Percentiles rank a stretch among this genome's conserved stretches.
Conservation (phyloP, 352 stramenopile species). For the Peronosclerospora sorghi region DNA sequence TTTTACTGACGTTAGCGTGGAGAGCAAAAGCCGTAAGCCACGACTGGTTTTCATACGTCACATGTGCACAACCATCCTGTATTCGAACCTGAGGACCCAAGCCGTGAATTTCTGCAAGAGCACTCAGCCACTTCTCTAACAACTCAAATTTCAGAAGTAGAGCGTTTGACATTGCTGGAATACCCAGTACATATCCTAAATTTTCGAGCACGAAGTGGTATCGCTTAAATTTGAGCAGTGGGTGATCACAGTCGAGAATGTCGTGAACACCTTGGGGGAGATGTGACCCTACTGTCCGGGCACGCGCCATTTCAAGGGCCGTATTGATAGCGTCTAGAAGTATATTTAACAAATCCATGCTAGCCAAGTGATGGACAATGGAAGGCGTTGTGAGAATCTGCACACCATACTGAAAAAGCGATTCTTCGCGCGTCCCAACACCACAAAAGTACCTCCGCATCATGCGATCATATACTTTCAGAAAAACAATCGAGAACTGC, state of each 20-base stretch:
- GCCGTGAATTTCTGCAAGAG: slow-evolving; percentile 64
- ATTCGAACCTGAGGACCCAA: slow-evolving; percentile 69
- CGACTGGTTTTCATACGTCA: slow-evolving; percentile 91
- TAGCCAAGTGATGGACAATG: slow-evolving; percentile 59
- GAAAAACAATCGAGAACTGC: slow-evolving; percentile 84
- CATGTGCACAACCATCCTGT: slow-evolving; percentile 73
- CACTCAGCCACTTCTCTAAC: slow-evolving; percentile 61
- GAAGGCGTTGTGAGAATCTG: slow-evolving; percentile 91
- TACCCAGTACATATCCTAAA: slow-evolving; percentile 93
- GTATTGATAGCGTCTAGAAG: slow-evolving; percentile 69
- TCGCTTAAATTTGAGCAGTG: slow-evolving; percentile 87
- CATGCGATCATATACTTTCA: slow-evolving; percentile 77
- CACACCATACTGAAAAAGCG: slow-evolving; percentile 86
- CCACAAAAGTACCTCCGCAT: slow-evolving; percentile 85
- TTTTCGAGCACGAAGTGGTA: slow-evolving; percentile 89
- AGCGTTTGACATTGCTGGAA: slow-evolving; percentile 59
- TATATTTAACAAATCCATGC: slow-evolving; percentile 57
- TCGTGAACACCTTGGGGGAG: slow-evolving; percentile 18
- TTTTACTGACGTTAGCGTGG: slow-evolving; percentile 56
- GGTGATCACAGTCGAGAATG: slow-evolving; percentile 85
- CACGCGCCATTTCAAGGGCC: slow-evolving; percentile 57
- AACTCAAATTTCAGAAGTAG: slow-evolving; percentile 41
- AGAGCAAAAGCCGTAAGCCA: slow-evolving; percentile 92
- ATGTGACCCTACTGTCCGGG: slow-evolving; percentile 14
- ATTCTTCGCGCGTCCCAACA: slow-evolving; percentile 85